Base-by-base conservation (phyloP, 192 early-diverging fungal genomes). In the Kappamyces sp. region DNA sequence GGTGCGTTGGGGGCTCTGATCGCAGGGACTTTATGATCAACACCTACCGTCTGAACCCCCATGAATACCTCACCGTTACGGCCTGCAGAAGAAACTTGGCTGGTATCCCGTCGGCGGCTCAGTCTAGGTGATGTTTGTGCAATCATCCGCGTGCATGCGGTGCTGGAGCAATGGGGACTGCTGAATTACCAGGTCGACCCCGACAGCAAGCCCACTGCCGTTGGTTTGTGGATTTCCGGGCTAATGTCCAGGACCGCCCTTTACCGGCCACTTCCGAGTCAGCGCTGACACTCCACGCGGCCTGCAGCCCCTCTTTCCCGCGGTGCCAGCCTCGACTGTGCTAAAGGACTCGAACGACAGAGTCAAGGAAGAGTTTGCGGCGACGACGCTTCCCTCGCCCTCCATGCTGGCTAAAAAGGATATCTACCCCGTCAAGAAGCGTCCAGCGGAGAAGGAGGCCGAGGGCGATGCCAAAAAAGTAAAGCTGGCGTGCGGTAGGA, bases 11-110 rank as follows among this genome's bases (percentile, higher is more conserved):
- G 4, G 45, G 47, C 42, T 47, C 45, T 31, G 55, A 58, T 45
- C 92, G 92, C 65, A 86, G 96, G 45, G 90, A 96, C 70, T 99
- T 99, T 62, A 99, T 99, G 92, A 77, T 99, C 74, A 93, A 95
- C 68, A 90, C 89, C 8, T 96, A 96, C 71, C 87, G 96, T 14
- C 79, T 98, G 47, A 95, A 93, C 62, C 93, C 96, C 2, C 69
- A 78, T 9, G 93, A 99, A 68, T 99, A 99, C 68, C 73, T 99
- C 43, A 96, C 96, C 5, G 93, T 99, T 5, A 99, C 96, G 2
- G 96, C 96, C 1, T 96, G 93, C 72, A 70, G 94, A 49, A 75
- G 96, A 29, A 96, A 98, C 70, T 73, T 99, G 62, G 92, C 93
- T 0, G 96, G 22, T 22, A 22, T 22, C 22, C 22, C 22, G 22